Evolutionary conservation across 306 rosid species (phyloP), one percentile per base, ranked within the genome.

Genomic region (Medicago ruthenica): DNA sequence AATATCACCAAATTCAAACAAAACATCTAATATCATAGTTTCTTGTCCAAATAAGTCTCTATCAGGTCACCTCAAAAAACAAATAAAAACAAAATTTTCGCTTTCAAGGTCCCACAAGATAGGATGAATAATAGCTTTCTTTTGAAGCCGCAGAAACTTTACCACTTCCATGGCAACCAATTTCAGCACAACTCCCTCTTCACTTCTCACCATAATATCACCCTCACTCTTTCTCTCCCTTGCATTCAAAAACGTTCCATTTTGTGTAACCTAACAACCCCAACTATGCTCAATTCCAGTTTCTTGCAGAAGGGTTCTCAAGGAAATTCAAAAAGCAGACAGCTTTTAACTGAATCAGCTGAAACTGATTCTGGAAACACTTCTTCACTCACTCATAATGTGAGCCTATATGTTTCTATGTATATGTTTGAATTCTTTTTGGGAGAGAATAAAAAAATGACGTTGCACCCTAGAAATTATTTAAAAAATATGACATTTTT

Each of bases 91-190:
- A 27, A 27, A 27, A 27, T 3, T 27, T 27, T 27, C 4, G 3
- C 31, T 27, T 27, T 27, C n/a, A 4, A 27, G 31, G 75, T 81
- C 83, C 88, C 86, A 84, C 82, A 16, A 40, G 36, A 40, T 40
- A 50, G 54, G 5, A 47, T 5, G 53, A 18, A 55, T 4, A 8
- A 34, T 34, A 34, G 1, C 55, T 34, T 72, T 41, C 81, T 7
- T 20, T 42, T 11, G 31, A 27, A 63, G 44, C 8, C 37, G 17
- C 77, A 22, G 14, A 17, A 1, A 10, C 61, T 27, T 39, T 4
- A 10, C 17, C 12, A 37, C 60, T 17, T 39, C 90, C 45, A 94
- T 94, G 98, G 96, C 97, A 22, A 70, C 81, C 37, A 39, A 62
- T 81, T 40, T 76, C 0, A 76, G 83, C 58, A 40, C 59, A 16